Evolutionary conservation across 2,329 filamentous ascomycete genomes (phyloP).

Genomic region (Claviceps africana): DNA sequence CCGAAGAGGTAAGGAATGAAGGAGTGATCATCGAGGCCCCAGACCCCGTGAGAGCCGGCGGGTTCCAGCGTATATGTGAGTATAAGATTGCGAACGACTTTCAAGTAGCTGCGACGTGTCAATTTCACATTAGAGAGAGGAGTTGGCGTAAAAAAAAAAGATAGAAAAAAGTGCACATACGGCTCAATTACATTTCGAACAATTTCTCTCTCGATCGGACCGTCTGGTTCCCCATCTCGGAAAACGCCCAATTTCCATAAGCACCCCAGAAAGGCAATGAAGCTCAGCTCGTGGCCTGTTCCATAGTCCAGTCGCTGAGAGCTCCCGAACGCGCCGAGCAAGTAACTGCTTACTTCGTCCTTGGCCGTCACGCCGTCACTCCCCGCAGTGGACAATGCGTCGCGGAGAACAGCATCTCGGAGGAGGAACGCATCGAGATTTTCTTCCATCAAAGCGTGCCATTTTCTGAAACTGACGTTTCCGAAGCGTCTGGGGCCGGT

Average conservation of each 20-base stretch:
- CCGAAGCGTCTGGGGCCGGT: slow-evolving; percentile 80
- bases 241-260: slow-evolving; percentile 88
- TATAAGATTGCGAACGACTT: slow-evolving; percentile 69
- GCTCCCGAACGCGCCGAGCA: slow-evolving; percentile 79
- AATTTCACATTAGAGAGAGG: neutral
- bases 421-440: slow-evolving; percentile 28
- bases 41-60: slow-evolving; percentile 90
- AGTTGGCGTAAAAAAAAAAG: neutral
- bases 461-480: slow-evolving; percentile 78
- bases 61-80: slow-evolving; percentile 86
- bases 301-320: slow-evolving; percentile 85
- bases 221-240: slow-evolving; percentile 33
- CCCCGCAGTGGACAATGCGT: slow-evolving; percentile 13
- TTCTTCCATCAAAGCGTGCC: slow-evolving; percentile 57
- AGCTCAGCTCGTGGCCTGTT: slow-evolving; percentile 90
- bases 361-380: slow-evolving; percentile 30
- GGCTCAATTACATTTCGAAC: slow-evolving; percentile 73
- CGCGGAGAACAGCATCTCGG: slow-evolving; percentile 14
- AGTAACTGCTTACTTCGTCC: slow-evolving; percentile 62
- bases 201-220: slow-evolving; percentile 59
- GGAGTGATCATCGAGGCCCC: slow-evolving; percentile 95
- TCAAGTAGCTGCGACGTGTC: slow-evolving; percentile 48
- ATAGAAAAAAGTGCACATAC: slow-evolving; percentile 25
- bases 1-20: slow-evolving; percentile 93
- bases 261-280: slow-evolving; percentile 77